These are phyloP conservation scores for bread wheat (Triticum aestivum) DNA, from an alignment of 176 grass and related monocot species.

Conservation along the genomic window DNA sequence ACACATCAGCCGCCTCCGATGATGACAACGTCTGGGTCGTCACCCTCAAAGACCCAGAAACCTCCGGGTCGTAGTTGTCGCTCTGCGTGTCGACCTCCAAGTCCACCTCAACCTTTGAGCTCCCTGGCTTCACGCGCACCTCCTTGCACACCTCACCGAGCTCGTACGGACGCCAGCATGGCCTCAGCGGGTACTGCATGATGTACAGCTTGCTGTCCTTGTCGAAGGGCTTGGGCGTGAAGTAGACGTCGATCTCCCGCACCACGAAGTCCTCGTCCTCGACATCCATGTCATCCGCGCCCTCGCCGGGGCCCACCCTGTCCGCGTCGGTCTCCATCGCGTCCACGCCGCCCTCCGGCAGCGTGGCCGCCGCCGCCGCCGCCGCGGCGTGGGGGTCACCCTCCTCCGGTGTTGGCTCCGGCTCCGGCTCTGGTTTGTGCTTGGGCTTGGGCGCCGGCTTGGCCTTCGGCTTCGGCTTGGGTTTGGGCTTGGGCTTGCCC, in stretches of 20 bases:
- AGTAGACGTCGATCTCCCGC: conserved; percentile 84
- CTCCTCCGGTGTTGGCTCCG: background rate
- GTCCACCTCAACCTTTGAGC: conserved; percentile 80
- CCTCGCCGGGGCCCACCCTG: background rate
- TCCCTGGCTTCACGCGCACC: conserved; percentile 71
- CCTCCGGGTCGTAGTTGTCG: conserved; percentile 76
- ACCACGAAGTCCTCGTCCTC: conserved; percentile 60
- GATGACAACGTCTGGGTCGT: conserved; percentile 86
- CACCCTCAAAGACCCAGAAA: conserved; percentile 25
- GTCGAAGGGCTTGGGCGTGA: conserved; percentile 58
- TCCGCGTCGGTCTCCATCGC: conserved; percentile 55
- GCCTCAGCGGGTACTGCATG: conserved; percentile 87
- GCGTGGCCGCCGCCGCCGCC: background rate
- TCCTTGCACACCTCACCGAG: conserved; percentile 72
- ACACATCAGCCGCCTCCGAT: conserved; percentile 46
- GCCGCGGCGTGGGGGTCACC: background rate
- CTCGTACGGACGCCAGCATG: conserved; percentile 85
- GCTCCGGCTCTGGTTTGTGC: background rate
- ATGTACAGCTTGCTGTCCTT: conserved; percentile 75
- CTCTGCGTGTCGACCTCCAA: conserved; percentile 51
- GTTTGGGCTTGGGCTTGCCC: conserved; percentile 37
- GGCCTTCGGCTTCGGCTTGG: background rate
- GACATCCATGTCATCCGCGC: background rate
- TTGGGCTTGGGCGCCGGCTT: background rate
- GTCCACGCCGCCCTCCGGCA: conserved; percentile 10